phyloP scores from a whole-genome alignment of 768 basidiomycete genomes.

The Lactifluus echinatus region DNA sequence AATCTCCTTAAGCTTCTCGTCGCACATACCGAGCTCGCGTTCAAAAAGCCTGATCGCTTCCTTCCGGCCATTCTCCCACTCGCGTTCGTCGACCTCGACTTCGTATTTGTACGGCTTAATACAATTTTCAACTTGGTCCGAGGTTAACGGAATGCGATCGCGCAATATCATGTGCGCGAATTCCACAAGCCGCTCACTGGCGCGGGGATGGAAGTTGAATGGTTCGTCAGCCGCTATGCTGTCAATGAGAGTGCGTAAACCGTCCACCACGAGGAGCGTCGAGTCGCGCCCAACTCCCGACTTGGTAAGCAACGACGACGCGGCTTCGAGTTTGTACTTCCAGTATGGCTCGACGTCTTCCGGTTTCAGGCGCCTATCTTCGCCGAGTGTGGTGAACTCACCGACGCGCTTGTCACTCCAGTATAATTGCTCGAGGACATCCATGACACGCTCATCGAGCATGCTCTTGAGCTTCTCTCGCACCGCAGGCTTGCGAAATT shows the following conservation, averaged over 20 bases:
- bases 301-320: constrained; percentile 87
- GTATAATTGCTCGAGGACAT: constrained; percentile 93
- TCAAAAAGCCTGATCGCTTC: constrained; percentile 73
- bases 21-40: constrained; percentile 77
- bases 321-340: constrained; percentile 94
- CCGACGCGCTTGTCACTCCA: constrained; percentile 85
- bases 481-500: constrained; percentile 85
- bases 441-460: constrained; percentile 96
- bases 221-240: constrained; percentile 85
- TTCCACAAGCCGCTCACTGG: constrained; percentile 82
- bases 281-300: constrained; percentile 92
- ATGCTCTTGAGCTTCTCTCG: constrained; percentile 82
- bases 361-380: constrained; percentile 58
- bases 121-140: constrained; percentile 98
- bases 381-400: constrained; percentile 64
- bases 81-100: constrained; percentile 84
- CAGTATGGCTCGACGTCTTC: constrained; percentile 85
- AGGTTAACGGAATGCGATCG: constrained; percentile 88
- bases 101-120: constrained; percentile 99
- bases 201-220: constrained; percentile 82
- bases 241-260: constrained; percentile 81
- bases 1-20: constrained; percentile 80
- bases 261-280: constrained; percentile 91
- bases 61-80: constrained; percentile 84
- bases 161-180: constrained; percentile 91